Base-by-base conservation (phyloP, 2,329 filamentous ascomycete genomes). In the Penicillium brevicompactum region DNA sequence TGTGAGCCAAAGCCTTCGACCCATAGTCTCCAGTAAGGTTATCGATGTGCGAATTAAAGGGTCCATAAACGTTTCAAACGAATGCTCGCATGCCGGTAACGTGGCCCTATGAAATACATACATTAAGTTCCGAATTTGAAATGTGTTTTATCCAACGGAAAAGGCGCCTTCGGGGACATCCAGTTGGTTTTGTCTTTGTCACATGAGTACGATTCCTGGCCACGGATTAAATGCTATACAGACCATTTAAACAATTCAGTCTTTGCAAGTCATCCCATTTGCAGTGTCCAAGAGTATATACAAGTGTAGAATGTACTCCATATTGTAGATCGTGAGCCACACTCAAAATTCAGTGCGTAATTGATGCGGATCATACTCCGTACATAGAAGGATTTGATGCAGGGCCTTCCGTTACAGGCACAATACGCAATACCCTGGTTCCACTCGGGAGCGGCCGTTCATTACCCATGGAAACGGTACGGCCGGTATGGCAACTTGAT, bases 381-480 rank as follows among this genome's bases (percentile, higher is more conserved):
- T 18, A 18, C 18, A 18, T 37, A 37, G 13, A 41, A 18, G 13
- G n/a, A 21, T 41, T 18, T 41, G n/a, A 41, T 41, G 49, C 31
- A 40, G 49, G 49, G n/a, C 18, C 18, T 44, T 44, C 13, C 10
- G 3, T 34, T 51, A 54, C 46, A 46, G 32, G 30, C 24, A 40
- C 30, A 14, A 34, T 41, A 41, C 43, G 9, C 40, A 40, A 37
- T n/a, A 40, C 30, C 30, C 41, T n/a, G 31, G 22, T 58, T 58
- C 57, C 57, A 59, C 57, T 32, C 58, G 58, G 58, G 55, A 58
- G 43, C 21, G 43, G 42, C 58, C 58, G 58, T 38, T 50, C 18
- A 43, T 55, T 42, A 51, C 42, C 52, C 47, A 51, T 50, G 52
- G 52, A 42, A 51, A 54, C 21, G 21, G 37, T 48, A 27, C 27